Base-by-base conservation (phyloP, 208 protist genomes). In the Crithidia brevicula region DNA sequence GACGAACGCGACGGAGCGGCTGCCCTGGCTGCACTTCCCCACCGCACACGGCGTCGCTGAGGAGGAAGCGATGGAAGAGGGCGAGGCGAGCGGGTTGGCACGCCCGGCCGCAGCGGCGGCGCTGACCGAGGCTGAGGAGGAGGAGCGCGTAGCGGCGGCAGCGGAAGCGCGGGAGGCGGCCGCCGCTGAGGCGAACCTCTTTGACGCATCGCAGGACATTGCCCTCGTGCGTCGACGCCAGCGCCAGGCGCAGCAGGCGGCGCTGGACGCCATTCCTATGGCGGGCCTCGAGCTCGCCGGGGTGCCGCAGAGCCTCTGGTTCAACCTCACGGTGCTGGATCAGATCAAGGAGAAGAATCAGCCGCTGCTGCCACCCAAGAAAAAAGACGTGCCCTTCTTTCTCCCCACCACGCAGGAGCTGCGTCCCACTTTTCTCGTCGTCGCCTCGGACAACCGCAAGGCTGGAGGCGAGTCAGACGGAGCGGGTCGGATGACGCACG, bases 331-430 rank as follows among this genome's bases (percentile, higher is more conserved):
- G 9, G 65, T 96, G 40, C 69, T 97, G 27, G 92, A 97, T 36
- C 84, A 92, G 50, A 95, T 97, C 56, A 93, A 89, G 74, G 83
- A 95, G 72, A 92, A 92, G 81, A 97, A 96, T 67, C 81, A 91
- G 60, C 92, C 92, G 18, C 59, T 97, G 34, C 74, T 95, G 34
- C 92, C 92, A 22, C 90, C 92, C 8, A 95, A 97, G 74, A 97
- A 97, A 59, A 85, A 88, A 62, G 85, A 95, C 67, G 82, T 94
- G 43, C 92, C 92, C 15, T 97, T 97, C 64, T 97, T 97, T 74
- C 78, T 97, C n/a, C 83, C 86, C 11, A 90, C 85, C 7, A 88
- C 85, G 43, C 83, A 88, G 62, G 88, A 94, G 64, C 78, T 94
- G 52, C 82, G 91, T 11, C 91, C 91, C 1, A 93, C 91, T 0